Base-by-base conservation (phyloP, 768 basidiomycete genomes). In the Lactarius sanguifluus region DNA sequence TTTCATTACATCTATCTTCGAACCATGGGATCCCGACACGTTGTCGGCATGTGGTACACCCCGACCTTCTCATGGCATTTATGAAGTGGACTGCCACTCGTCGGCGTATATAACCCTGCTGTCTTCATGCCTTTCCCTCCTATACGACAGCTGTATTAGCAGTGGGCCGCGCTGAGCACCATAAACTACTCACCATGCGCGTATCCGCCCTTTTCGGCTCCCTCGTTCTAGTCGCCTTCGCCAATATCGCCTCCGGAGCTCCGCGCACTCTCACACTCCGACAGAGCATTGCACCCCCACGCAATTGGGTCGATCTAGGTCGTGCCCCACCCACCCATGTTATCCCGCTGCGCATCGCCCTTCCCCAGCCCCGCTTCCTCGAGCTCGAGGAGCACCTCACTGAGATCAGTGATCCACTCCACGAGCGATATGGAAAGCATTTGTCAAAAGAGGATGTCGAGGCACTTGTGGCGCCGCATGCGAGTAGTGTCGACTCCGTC, bases 401-500 rank as follows among this genome's bases (percentile, higher is more conserved):
- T 25, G 71, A 75, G 58, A 68, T 73, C 12, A 74, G 72, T 58
- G 68, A 74, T 64, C 74, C 75, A 5, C 41, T 32, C 34, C 67
- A 70, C 59, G 56, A 20, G 18, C 69, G 73, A 25, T 75, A 74
- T 25, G 72, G 75, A 2, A 38, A 68, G 7, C 75, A 75, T 36
- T 72, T 89, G 57, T 82, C 86, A 54, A 87, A 85, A 73, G 82
- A 82, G 59, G 81, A 87, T 64, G 84, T 85, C 2, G 85, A 88
- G 57, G 77, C 67, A 3, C 76, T 88, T 41, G 80, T 88, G 61
- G 78, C 82, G n/a, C 88, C 88, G 2, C 79, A 80, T 67, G 76
- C 78, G 0, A 78, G 80, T 30, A 85, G 82, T 47, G 64, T 87
- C 18, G 71, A 78, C 32, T 72, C 77, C 2, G 86, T 88, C 30